These are phyloP conservation scores for Telopea speciosissima DNA, from an alignment of 177 flowering plant species.

Conservation along the genomic window DNA sequence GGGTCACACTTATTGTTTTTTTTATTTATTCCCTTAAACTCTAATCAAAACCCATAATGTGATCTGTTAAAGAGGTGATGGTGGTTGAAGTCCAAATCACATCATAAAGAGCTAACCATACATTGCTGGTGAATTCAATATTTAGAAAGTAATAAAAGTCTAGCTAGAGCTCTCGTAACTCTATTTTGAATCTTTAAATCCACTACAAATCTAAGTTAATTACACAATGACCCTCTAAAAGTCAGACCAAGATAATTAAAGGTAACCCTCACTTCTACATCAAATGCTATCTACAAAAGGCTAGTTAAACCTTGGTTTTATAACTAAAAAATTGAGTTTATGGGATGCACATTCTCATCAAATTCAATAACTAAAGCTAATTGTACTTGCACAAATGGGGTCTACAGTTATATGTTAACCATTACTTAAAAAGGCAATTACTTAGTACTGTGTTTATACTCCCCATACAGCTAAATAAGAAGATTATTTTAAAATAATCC, in stretches of 20 bases:
- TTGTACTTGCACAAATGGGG: not conserved
- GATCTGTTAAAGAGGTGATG: too few relatives aligned
- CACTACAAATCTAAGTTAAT: not conserved
- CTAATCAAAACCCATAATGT: too few relatives aligned
- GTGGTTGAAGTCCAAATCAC: too few relatives aligned
- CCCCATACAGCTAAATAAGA: not conserved
- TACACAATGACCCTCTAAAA: not conserved
- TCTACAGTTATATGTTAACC: not conserved
- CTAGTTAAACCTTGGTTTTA: not conserved
- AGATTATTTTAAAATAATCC: not conserved
- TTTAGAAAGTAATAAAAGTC: too few relatives aligned
- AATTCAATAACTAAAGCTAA: not conserved
- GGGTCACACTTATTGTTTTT: too few relatives aligned
- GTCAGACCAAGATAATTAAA: not conserved
- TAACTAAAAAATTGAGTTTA: not conserved
- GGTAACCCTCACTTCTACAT: not conserved
- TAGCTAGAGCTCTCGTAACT: too few relatives aligned
- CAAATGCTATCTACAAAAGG: not conserved
- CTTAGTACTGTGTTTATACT: not conserved
- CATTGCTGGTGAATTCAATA: too few relatives aligned
- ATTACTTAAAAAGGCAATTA: not conserved
- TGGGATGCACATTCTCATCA: slow-evolving; percentile 1
- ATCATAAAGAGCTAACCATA: too few relatives aligned
- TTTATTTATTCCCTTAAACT: too few relatives aligned
- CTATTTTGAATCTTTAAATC: not conserved